phyloP scores from a whole-genome alignment of 805 yeast genomes.

The Saturnispora gosingensis region DNA sequence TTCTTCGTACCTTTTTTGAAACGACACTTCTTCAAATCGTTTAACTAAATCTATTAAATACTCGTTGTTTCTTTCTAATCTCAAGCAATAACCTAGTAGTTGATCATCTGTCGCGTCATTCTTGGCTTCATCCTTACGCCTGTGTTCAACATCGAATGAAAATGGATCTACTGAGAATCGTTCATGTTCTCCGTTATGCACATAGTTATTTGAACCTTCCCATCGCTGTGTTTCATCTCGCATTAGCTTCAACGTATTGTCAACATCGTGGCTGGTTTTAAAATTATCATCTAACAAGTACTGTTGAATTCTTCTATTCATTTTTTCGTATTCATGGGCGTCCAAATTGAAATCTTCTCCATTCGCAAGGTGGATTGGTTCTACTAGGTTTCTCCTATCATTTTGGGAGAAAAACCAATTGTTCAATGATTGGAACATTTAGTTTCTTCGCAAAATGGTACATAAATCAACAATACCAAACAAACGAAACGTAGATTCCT shows the following conservation, averaged over 20 bases:
- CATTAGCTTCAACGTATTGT: constrained; percentile 19
- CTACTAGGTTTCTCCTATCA: neutral
- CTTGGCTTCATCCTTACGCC: constrained; percentile 2
- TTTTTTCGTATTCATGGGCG: neutral
- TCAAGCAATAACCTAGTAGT: constrained; percentile 10
- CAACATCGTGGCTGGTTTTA: constrained; percentile 13
- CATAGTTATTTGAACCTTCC: constrained; percentile 7
- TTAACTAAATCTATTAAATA: constrained; percentile 12
- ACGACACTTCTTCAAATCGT: constrained; percentile 17
- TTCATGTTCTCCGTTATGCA: neutral
- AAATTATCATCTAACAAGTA: constrained; percentile 10
- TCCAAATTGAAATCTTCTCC: constrained; percentile 1
- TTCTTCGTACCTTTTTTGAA: constrained; percentile 12
- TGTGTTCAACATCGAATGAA: neutral
- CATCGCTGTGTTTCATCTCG: constrained; percentile 14
- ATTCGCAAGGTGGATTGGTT: neutral
- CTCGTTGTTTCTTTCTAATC: constrained; percentile 15
- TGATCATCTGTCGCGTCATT: neutral
- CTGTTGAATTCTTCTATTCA: constrained; percentile 9
- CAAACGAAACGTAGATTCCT: neutral
- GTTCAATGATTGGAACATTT: neutral
- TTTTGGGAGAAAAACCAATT: neutral
- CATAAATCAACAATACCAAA: neutral
- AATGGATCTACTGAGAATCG: neutral
- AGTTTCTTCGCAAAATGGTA: too few species aligned